phyloP scores from a whole-genome alignment of 2,329 filamentous ascomycete genomes.

The Trichoderma sp. region DNA sequence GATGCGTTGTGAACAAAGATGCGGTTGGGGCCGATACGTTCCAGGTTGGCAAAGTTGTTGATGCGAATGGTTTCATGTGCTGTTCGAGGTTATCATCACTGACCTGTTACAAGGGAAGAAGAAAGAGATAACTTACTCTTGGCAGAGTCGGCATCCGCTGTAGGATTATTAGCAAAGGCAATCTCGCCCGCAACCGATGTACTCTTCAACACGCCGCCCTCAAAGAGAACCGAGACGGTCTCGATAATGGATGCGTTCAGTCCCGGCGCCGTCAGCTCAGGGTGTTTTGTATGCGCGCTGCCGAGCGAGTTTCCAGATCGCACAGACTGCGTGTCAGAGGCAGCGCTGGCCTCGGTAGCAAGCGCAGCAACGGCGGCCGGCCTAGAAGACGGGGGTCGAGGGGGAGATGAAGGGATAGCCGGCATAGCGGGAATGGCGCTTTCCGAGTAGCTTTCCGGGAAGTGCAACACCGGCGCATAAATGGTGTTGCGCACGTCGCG shows the following conservation, averaged over 20 bases:
- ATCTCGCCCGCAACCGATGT: constrained; percentile 83
- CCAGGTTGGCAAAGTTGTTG: constrained; percentile 82
- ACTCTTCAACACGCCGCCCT: constrained; percentile 67
- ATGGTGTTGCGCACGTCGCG: constrained; percentile 91
- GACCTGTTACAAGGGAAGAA: not conserved
- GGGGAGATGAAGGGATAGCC: constrained; percentile 23
- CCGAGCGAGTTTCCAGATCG: constrained; percentile 81
- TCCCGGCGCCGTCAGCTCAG: constrained; percentile 75
- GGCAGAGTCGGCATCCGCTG: constrained; percentile 41
- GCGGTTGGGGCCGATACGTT: constrained; percentile 90
- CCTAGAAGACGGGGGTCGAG: constrained; percentile 28
- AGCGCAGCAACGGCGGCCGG: constrained; percentile 53
- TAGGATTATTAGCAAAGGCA: constrained; percentile 74
- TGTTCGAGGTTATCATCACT: not conserved
- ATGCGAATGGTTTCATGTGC: constrained; percentile 70
- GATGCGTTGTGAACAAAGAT: constrained; percentile 75
- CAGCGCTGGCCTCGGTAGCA: constrained; percentile 60
- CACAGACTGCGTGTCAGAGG: constrained; percentile 86
- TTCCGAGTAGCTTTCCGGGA: constrained; percentile 36
- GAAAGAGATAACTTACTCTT: constrained; percentile 45
- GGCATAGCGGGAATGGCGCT: constrained; percentile 32
- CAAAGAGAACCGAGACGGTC: constrained; percentile 82
- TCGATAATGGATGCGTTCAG: constrained; percentile 89
- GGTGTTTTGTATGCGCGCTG: constrained; percentile 70
- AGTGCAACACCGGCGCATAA: constrained; percentile 60